Conservation (phyloP, 1,284 basidiomycete genomes). For the Cutaneotrichosporon curvatum region DNA sequence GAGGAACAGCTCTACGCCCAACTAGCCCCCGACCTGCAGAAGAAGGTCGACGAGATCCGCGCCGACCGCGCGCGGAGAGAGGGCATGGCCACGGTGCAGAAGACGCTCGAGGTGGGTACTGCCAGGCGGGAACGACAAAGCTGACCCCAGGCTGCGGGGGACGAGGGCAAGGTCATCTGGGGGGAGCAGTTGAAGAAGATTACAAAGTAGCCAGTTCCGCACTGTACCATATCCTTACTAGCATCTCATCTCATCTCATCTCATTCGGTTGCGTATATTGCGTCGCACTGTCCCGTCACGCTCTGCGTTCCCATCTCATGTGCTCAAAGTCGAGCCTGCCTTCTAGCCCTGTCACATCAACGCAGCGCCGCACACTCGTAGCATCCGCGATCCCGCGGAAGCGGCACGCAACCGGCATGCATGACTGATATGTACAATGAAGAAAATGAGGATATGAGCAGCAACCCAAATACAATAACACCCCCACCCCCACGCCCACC, state of each 20-base stretch:
- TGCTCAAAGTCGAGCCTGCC: no score
- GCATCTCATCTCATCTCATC: background rate
- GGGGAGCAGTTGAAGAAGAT: constrained; percentile 14
- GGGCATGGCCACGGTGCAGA: constrained; percentile 9
- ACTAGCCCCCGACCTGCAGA: constrained; percentile 41
- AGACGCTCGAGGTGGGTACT: constrained; percentile 10
- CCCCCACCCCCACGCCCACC: no score
- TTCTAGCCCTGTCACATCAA: no score
- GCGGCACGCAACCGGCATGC: no score
- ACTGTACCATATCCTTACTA: background rate
- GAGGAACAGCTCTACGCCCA: constrained; percentile 42
- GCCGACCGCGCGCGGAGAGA: constrained; percentile 22
- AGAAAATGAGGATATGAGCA: no score
- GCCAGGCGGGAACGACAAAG: background rate
- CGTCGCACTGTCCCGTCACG: no score
- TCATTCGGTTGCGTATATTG: no score
- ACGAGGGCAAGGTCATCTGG: constrained; percentile 24
- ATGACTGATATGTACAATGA: no score
- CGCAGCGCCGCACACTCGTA: no score
- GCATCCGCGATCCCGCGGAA: no score
- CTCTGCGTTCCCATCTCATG: no score
- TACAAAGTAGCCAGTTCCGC: background rate
- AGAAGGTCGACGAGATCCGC: constrained; percentile 40
- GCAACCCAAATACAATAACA: no score
- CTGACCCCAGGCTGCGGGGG: constrained; percentile 16